phyloP scores from a whole-genome alignment of 2,329 filamentous ascomycete genomes.

The Coleophoma crateriformis region DNA sequence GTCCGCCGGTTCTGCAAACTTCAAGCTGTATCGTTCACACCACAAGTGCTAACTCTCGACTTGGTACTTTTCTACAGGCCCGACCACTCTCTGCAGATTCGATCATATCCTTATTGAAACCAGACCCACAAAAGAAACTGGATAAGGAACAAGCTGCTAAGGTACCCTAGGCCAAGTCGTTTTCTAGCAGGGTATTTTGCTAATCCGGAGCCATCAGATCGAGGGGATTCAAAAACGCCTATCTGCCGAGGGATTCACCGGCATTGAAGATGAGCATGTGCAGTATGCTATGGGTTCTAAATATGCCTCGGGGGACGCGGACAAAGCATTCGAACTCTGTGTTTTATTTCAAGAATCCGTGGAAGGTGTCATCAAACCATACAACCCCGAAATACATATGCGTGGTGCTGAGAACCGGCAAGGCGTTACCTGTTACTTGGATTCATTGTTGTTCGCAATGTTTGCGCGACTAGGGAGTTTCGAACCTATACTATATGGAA shows the following conservation, averaged over 20 bases:
- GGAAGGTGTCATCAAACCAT: conserved; percentile 71
- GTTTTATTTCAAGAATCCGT: conserved; percentile 75
- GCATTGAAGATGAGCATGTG: conserved; percentile 56
- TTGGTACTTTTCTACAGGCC: conserved; percentile 29
- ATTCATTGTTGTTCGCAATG: conserved; percentile 91
- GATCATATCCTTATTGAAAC: conserved; percentile 60
- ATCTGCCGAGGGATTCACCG: conserved; percentile 44
- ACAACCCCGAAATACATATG: conserved; percentile 66
- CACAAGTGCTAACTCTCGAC: conserved; percentile 18
- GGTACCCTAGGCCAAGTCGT: conserved; percentile 3
- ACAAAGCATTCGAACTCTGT: conserved; percentile 72
- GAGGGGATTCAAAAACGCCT: conserved; percentile 47
- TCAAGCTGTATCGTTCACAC: conserved; percentile 10
- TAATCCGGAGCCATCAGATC: conserved; percentile 29
- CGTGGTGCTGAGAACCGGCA: conserved; percentile 82
- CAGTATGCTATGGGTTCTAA: conserved; percentile 55
- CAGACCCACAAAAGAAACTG: conserved; percentile 49
- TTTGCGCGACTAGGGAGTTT: conserved; percentile 87
- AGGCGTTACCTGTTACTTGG: conserved; percentile 89
- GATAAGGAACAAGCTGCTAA: conserved; percentile 47
- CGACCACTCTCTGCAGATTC: conserved; percentile 49
- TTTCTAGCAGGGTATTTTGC: no score
- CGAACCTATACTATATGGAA: conserved; percentile 83
- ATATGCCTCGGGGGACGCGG: conserved; percentile 63
- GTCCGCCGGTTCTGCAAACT: conserved; percentile 11